Evolutionary conservation across 2,329 filamentous ascomycete species (phyloP), one percentile per base, ranked within the genome.

Genomic region (Amauroascus verrucosus): DNA sequence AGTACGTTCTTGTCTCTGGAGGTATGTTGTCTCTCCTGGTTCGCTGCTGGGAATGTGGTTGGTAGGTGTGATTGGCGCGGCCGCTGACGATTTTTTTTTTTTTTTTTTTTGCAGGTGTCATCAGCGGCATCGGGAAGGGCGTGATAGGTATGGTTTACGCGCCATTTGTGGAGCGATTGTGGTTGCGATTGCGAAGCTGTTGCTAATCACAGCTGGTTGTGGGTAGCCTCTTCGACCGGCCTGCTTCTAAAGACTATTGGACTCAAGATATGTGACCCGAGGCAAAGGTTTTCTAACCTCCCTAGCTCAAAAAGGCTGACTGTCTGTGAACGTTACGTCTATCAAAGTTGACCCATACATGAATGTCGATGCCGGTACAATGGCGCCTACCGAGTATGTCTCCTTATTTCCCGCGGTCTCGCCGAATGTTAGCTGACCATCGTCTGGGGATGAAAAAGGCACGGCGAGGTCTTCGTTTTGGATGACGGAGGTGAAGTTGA

Each of bases 391-490:
- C 58, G 79, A 84, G 77, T 80, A 71, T 57, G 70, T 63, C 35
- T 24, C 20, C 2, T 11, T 8, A 11, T 18, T 44, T 56, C 24
- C 45, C 38, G 18, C 56, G 57, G 53, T 13, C 3, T 35, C 43
- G 13, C 16, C 4, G 41, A 47, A 14, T 4, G 6, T 18, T 11
- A 30, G n/a, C 35, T 53, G 50, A 46, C 41, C n/a, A 40, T 16
- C 18, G 26, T 26, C 6, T 51, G 2, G 49, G 16, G 24, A 35
- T 20, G 24, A 53, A n/a, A n/a, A n/a, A 86, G 83, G 69, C 88
- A 95, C 66, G 90, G 90, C 60, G 90, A 95, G 72, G 85, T 86
- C 61, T 95, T 91, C 66, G 90, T 96, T 47, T 79, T 93, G 54
- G 82, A 87, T 62, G 88, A 93, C 64, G 87, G 87, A 58, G 86